phyloP scores from a whole-genome alignment of 176 grass and related monocot genomes.

The Panicum miliaceum region DNA sequence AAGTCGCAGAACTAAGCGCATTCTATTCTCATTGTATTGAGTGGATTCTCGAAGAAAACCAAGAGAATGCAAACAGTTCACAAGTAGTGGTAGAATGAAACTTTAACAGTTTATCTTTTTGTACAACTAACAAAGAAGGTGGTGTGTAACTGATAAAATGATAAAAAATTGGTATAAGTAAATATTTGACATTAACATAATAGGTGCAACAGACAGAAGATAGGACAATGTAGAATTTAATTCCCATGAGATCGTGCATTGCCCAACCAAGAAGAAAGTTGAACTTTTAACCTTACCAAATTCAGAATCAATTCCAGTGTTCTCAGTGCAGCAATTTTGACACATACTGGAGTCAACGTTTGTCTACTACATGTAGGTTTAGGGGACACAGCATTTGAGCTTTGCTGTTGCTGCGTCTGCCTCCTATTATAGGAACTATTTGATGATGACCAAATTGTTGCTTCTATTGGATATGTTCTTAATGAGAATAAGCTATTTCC shows the following conservation, averaged over 20 bases:
- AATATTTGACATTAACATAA: neutral
- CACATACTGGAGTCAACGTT: slow-evolving; percentile 33
- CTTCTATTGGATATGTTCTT: neutral
- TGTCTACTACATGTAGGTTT: slow-evolving; percentile 31
- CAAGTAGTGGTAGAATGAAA: neutral
- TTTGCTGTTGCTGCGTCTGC: neutral
- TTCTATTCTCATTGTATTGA: neutral
- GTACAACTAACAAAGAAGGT: no score
- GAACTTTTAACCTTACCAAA: slow-evolving; percentile 48
- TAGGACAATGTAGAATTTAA: neutral
- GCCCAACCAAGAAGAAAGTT: neutral
- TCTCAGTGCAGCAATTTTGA: slow-evolving; percentile 65
- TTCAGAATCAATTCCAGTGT: slow-evolving; percentile 60
- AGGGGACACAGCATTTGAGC: neutral
- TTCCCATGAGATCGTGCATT: neutral
- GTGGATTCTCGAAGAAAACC: neutral
- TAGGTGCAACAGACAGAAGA: neutral
- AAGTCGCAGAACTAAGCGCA: no score
- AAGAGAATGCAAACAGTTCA: neutral
- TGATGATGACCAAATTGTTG: slow-evolving; percentile 14
- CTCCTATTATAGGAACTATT: slow-evolving; percentile 45
- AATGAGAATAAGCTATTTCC: slow-evolving; percentile 23
- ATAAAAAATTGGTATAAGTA: neutral
- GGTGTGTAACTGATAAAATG: neutral
- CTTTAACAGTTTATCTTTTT: no score